Evolutionary conservation across 768 basidiomycete genomes (phyloP), one percentile per base, ranked within the genome.

Genomic region (Mycena polygramma): DNA sequence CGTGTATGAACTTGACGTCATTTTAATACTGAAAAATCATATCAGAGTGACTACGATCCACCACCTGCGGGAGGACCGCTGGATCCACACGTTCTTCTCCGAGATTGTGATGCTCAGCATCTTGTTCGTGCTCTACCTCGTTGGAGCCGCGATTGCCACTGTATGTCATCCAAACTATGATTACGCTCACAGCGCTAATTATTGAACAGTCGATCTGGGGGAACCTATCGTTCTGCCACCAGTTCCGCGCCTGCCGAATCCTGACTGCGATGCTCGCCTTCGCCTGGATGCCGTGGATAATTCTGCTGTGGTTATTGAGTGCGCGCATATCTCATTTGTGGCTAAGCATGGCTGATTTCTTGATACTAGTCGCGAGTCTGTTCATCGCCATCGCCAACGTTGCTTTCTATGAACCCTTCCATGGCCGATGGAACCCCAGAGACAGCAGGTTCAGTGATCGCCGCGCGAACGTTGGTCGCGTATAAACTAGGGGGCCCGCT

Each of bases 201-300:
- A 7, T 5, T 20, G 1, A 7, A 24, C 81, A 76, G 87, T 84
- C 79, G 59, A 78, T 82, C 54, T 93, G 88, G 86, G 84, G 82
- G 30, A 75, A 88, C 69, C 83, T 92, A 10, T 81, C 81, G n/a
- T 88, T 84, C 77, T 93, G 92, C 79, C 85, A 87, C 67, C 78
- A 79, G 39, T 84, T 78, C 75, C 81, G 82, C 66, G 79, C 81
- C 30, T 94, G 93, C 78, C 86, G 88, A 19, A 77, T 91, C 60
- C 85, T 94, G 30, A 88, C 89, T 7, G 85, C 88, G 1, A 85
- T 93, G 79, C 83, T 92, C 49, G 91, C 89, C 0, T 91, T 92
- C 66, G 82, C 89, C 17, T 94, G 92, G 91, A 85, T 92, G 36
- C 84, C 85, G 69, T 93, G 88, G 86, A 80, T 85, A 71, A 76